A percentile compares a stretch with the other conserved stretches of the same genome.
phyloP scores from a whole-genome alignment of 768 basidiomycete species.

The Pleurotus eryngii region DNA sequence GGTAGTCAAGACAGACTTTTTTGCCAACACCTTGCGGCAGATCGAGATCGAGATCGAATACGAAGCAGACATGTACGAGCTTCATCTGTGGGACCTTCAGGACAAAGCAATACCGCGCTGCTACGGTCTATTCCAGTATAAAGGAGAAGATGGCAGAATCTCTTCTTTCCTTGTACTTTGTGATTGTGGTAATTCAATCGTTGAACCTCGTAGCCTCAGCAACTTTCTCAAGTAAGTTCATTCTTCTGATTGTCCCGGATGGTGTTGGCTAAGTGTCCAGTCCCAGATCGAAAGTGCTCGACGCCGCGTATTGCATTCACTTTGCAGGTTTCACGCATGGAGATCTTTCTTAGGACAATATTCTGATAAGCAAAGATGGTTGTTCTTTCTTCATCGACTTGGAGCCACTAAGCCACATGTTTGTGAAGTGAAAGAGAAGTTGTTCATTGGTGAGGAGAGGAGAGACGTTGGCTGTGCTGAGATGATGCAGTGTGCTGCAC shows the following conservation, averaged over 20 bases:
- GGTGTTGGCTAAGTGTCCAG: background rate
- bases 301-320: background rate
- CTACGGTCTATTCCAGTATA: background rate
- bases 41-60: too few species aligned
- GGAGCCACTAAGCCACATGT: background rate
- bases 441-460: background rate
- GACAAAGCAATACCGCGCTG: background rate
- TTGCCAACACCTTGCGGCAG: too few species aligned
- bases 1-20: background rate
- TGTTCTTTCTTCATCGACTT: background rate
- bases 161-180: background rate
- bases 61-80: background rate
- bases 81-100: background rate
- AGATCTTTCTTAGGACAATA: background rate
- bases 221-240: too few species aligned
- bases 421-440: background rate
- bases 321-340: background rate
- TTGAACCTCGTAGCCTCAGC: too few species aligned
- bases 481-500: background rate
- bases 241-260: too few species aligned
- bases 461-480: background rate
- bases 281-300: background rate
- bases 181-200: background rate
- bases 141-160: background rate
- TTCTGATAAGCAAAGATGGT: background rate